These are phyloP conservation scores for Chlorella variabilis DNA, from an alignment of 163 green algal species.

Conservation along the genomic window DNA sequence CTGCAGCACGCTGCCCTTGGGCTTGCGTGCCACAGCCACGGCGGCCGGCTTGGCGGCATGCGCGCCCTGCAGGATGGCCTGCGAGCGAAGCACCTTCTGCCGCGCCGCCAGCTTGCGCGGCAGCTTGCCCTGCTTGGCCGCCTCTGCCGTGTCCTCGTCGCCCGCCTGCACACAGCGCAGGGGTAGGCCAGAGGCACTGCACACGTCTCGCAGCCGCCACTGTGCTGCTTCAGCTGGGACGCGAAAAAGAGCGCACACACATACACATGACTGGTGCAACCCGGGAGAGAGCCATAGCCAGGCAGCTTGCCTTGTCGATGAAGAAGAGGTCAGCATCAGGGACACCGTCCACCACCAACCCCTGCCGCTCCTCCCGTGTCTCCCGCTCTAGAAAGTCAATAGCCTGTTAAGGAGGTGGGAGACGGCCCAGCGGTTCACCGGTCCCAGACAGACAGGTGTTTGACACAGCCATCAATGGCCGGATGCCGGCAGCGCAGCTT, in stretches of 20 bases:
- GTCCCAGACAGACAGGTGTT: too few relatives aligned
- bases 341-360: conserved; percentile 49
- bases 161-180: conserved; percentile 14
- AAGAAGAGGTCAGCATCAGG: conserved; percentile 66
- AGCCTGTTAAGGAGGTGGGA: conserved; percentile 42
- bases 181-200: too few relatives aligned
- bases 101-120: conserved; percentile 33
- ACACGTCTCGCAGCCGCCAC: too few relatives aligned
- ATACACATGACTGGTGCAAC: too few relatives aligned
- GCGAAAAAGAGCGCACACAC: too few relatives aligned
- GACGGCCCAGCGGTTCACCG: background rate
- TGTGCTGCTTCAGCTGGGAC: too few relatives aligned
- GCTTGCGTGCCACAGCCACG: conserved; percentile 20
- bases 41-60: conserved; percentile 35
- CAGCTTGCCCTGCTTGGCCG: background rate
- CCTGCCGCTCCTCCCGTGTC: conserved; percentile 49
- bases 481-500: too few relatives aligned
- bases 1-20: conserved; percentile 14
- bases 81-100: conserved; percentile 38
- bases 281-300: too few relatives aligned
- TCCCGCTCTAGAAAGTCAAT: conserved; percentile 46
- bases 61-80: conserved; percentile 47
- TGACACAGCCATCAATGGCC: too few relatives aligned
- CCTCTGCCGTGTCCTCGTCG: conserved; percentile 29
- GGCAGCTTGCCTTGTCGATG: conserved; percentile 55